Conservation (phyloP, 176 grass and related monocot genomes). For the Paspalum vaginatum region DNA sequence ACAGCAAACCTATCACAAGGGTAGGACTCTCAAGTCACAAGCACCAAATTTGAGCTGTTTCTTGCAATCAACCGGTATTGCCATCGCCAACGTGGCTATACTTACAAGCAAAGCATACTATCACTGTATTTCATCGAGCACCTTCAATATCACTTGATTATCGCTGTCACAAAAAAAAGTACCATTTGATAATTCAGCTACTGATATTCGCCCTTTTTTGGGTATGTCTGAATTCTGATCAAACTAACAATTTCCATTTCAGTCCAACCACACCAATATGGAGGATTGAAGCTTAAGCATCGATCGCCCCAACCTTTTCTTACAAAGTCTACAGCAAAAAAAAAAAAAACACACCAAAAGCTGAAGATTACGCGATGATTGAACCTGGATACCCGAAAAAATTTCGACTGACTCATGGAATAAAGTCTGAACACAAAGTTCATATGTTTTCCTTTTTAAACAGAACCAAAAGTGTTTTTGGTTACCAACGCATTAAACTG, state of each 20-base stretch:
- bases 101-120: slow-evolving; percentile 36
- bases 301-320: not conserved
- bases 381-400: not conserved
- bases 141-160: not conserved
- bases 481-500: not conserved
- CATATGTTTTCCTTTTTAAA: not conserved
- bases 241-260: slow-evolving; percentile 2
- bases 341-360: slow-evolving; percentile 18
- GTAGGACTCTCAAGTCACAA: not conserved
- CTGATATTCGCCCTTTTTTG: too few relatives aligned
- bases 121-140: slow-evolving; percentile 8
- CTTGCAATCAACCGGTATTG: not conserved
- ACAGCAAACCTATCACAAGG: not conserved
- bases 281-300: slow-evolving; percentile 30
- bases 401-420: not conserved
- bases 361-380: slow-evolving; percentile 24
- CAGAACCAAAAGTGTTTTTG: not conserved
- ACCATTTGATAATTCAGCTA: too few relatives aligned
- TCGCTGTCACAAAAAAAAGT: too few relatives aligned
- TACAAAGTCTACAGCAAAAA: slow-evolving; percentile 7
- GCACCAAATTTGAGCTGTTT: not conserved
- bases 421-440: not conserved
- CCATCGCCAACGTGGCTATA: not conserved
- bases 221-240: too few relatives aligned
- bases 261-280: not conserved